These are phyloP conservation scores for Hypomontagnella monticulosa DNA, from an alignment of 495 filamentous ascomycete genomes.

Conservation along the genomic window DNA sequence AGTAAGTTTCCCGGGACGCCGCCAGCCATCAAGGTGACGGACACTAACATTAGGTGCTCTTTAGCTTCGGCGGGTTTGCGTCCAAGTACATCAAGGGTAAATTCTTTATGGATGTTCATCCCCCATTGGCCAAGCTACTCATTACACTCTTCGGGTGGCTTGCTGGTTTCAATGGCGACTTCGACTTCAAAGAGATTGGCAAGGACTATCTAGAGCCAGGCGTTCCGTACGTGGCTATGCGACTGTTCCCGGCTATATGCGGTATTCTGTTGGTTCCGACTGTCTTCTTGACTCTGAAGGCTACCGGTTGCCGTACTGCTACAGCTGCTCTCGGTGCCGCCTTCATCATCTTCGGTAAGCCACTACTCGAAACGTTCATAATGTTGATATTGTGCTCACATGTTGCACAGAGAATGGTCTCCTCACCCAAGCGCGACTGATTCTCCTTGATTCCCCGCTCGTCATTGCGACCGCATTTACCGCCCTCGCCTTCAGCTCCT, in stretches of 20 bases:
- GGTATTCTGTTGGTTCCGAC: constrained; percentile 87
- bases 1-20: constrained; percentile 63
- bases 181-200: constrained; percentile 99
- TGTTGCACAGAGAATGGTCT: constrained; percentile 82
- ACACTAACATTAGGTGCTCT: constrained; percentile 1
- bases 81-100: constrained; percentile 98
- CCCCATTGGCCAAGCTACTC: constrained; percentile 94
- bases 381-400: constrained; percentile 20
- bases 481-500: constrained; percentile 87
- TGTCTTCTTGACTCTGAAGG: constrained; percentile 95
- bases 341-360: constrained; percentile 86
- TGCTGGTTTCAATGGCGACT: constrained; percentile 92
- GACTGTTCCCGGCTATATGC: constrained; percentile 86
- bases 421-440: constrained; percentile 91
- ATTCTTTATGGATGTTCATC: constrained; percentile 99
- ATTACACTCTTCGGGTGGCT: constrained; percentile 95
- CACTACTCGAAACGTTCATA: constrained; percentile 32
- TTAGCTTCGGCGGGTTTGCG: constrained; percentile 95
- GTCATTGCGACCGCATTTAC: constrained; percentile 95
- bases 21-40: constrained; percentile 33
- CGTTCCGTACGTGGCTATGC: constrained; percentile 98
- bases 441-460: constrained; percentile 93
- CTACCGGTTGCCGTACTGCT: constrained; percentile 84
- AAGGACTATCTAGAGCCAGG: constrained; percentile 96
- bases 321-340: constrained; percentile 84